These are phyloP conservation scores for Puccinia triticina DNA, from an alignment of 1,284 basidiomycete species.

Conservation along the genomic window DNA sequence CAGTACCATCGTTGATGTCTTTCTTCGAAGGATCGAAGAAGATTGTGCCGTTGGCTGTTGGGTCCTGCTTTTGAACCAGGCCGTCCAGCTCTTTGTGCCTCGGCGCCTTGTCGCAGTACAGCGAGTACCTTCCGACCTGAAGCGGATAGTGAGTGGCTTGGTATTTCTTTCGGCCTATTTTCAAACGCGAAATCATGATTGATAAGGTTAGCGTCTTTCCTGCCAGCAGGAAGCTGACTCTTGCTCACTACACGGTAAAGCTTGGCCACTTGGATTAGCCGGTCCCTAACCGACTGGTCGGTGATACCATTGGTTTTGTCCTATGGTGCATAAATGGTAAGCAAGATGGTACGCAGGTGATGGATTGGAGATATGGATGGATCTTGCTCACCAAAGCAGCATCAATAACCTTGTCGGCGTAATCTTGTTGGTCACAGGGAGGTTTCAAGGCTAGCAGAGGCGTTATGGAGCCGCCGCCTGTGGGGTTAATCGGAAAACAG, in stretches of 20 bases:
- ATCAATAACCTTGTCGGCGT: conserved; percentile 38
- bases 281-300: background rate
- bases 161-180: conserved; percentile 42
- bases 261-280: conserved; percentile 28
- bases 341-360: background rate
- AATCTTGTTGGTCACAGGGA: conserved; percentile 29
- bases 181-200: background rate
- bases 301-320: conserved; percentile 35
- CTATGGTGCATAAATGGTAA: conserved; percentile 3
- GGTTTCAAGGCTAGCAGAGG: conserved; percentile 29
- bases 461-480: conserved; percentile 31
- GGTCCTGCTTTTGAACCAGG: conserved; percentile 35
- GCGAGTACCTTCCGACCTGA: conserved; percentile 5
- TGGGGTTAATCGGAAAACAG: no score
- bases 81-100: conserved; percentile 19
- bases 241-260: conserved; percentile 29
- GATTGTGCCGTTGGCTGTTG: background rate
- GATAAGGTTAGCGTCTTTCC: no score
- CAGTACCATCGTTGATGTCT: conserved; percentile 18
- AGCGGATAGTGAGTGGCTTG: background rate
- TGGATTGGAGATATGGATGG: no score
- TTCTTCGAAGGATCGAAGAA: conserved; percentile 42
- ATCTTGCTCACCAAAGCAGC: conserved; percentile 18
- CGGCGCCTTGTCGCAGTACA: conserved; percentile 34
- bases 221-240: background rate